Percentiles rank a stretch among this genome's conserved stretches.
Conservation (phyloP, 345 rosid species). For the Iberis pinnata region DNA sequence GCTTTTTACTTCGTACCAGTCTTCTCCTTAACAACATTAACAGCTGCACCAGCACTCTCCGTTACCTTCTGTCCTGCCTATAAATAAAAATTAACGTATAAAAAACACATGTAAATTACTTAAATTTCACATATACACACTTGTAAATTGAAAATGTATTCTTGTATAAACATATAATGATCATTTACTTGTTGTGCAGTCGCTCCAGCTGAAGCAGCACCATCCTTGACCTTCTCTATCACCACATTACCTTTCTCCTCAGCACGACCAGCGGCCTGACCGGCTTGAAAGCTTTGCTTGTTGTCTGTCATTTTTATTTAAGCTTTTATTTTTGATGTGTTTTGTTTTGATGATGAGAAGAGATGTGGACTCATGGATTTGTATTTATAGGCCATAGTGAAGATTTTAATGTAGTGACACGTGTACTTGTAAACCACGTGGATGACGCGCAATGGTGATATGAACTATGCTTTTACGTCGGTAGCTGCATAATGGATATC, state of each 20-base stretch:
- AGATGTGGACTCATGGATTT: background rate
- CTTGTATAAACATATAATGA: background rate
- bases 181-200: constrained; percentile 39
- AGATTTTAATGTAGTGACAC: constrained; percentile 2
- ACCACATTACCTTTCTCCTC: constrained; percentile 52
- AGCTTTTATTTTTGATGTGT: background rate
- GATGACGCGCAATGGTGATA: too few relatives aligned
- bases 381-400: constrained; percentile 16
- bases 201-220: constrained; percentile 47
- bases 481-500: constrained; percentile 13
- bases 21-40: constrained; percentile 52
- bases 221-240: constrained; percentile 41
- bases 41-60: constrained; percentile 50
- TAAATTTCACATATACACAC: too few relatives aligned
- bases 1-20: constrained; percentile 36
- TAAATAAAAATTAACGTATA: background rate
- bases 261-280: constrained; percentile 45
- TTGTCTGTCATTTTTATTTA: constrained; percentile 43
- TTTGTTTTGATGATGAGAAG: background rate
- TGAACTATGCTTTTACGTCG: constrained; percentile 28
- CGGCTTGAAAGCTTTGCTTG: constrained; percentile 42
- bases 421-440: constrained; percentile 14
- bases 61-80: constrained; percentile 52
- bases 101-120: background rate
- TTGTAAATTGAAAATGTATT: too few relatives aligned